Evolutionary conservation across 1,139 yeast species (phyloP).

Genomic region (Yarrowia galli): DNA sequence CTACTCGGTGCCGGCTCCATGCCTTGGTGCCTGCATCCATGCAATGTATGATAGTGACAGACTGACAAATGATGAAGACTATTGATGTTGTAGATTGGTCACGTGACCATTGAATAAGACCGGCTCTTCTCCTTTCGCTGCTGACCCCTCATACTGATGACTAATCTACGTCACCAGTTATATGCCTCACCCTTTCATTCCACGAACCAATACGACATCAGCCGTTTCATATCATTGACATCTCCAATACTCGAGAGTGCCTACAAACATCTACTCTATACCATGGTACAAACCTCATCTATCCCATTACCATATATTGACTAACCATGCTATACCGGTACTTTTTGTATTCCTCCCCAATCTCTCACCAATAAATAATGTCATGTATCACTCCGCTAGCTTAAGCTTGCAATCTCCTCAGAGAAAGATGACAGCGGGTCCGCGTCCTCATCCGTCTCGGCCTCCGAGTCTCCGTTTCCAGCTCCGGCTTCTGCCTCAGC

Average conservation of each 20-base stretch:
- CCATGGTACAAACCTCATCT: not conserved
- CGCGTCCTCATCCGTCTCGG: constrained; percentile 35
- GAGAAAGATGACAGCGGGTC: constrained; percentile 30
- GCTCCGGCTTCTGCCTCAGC: not conserved
- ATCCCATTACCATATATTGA: constrained; percentile 5
- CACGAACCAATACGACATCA: too few relatives aligned
- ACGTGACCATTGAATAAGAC: not conserved
- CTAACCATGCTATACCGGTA: constrained; percentile 20
- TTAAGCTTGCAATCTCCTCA: constrained; percentile 19
- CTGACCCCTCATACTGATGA: not conserved
- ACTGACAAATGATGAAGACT: too few relatives aligned
- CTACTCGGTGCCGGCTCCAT: not conserved
- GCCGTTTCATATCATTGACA: too few relatives aligned
- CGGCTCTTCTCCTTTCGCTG: too few relatives aligned
- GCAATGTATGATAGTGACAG: not conserved
- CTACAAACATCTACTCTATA: too few relatives aligned
- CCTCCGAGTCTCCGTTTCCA: constrained; percentile 17
- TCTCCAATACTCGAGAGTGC: too few relatives aligned
- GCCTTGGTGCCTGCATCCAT: constrained; percentile 19
- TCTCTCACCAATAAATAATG: constrained; percentile 21
- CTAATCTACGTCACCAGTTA: not conserved
- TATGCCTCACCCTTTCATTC: not conserved
- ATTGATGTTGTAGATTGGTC: too few relatives aligned
- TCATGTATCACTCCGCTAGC: not conserved
- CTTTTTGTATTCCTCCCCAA: not conserved